Percentiles rank a stretch among this genome's conserved stretches.
Evolutionary conservation across 331 rosid genomes (phyloP).

Genomic region (Quercus lobata): DNA sequence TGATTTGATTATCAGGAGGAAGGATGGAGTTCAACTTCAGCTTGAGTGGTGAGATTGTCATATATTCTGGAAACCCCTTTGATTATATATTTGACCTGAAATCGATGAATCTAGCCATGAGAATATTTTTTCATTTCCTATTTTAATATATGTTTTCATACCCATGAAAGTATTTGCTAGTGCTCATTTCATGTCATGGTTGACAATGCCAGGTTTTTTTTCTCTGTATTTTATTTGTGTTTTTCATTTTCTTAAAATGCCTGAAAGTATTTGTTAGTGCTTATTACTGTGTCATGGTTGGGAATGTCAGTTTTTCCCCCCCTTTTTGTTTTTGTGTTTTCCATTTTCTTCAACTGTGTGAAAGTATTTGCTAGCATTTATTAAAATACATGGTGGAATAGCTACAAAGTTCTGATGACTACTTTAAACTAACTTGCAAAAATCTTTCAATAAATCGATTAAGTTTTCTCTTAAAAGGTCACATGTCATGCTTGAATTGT

Average conservation of each 20-base stretch:
- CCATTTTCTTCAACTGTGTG: background rate
- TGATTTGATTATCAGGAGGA: constrained; percentile 52
- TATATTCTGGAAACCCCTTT: constrained; percentile 15
- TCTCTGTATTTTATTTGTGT: background rate
- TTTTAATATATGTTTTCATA: background rate
- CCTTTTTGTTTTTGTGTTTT: background rate
- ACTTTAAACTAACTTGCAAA: background rate
- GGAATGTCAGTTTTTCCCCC: background rate
- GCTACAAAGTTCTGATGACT: background rate
- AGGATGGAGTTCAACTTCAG: constrained; percentile 89
- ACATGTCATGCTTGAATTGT: constrained; percentile 7
- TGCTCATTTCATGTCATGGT: background rate
- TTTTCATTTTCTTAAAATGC: background rate
- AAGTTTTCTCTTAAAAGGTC: constrained; percentile 12
- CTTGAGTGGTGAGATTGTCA: constrained; percentile 72
- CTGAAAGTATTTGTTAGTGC: background rate
- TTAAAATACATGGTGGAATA: background rate
- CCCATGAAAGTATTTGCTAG: background rate
- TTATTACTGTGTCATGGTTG: background rate
- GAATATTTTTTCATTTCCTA: background rate
- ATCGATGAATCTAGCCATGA: too few relatives aligned
- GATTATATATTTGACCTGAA: too few relatives aligned
- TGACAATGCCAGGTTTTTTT: background rate
- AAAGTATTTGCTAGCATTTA: background rate
- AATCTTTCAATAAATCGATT: too few relatives aligned